Percentiles rank a stretch among this genome's conserved stretches.
Evolutionary conservation across 1,139 yeast genomes (phyloP).

Genomic region (Saccharomyces uvarum): DNA sequence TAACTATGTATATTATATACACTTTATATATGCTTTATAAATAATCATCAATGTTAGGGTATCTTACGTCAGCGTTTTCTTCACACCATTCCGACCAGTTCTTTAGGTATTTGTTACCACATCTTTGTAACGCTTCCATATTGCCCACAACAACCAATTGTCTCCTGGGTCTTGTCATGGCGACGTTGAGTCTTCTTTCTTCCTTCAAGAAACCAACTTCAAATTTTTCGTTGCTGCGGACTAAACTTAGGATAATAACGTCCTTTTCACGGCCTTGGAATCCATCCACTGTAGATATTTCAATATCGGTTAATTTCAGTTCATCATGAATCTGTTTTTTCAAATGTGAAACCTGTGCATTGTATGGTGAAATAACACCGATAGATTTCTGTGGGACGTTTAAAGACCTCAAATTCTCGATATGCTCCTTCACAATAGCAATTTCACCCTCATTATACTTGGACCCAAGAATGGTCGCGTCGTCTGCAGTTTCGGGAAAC

Average conservation of each 20-base stretch:
- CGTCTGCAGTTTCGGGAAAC: slow-evolving; percentile 50
- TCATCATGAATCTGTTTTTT: slow-evolving; percentile 43
- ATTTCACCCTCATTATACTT: slow-evolving; percentile 74
- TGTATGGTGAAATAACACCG: slow-evolving; percentile 84
- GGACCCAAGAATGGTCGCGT: slow-evolving; percentile 25
- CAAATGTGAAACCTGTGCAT: slow-evolving; percentile 69
- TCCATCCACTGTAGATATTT: slow-evolving; percentile 83
- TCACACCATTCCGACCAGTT: slow-evolving; percentile 71
- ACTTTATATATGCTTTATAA: slow-evolving; percentile 11
- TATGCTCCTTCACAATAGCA: slow-evolving; percentile 49
- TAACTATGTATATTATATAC: slow-evolving; percentile 2
- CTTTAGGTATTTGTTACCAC: slow-evolving; percentile 44
- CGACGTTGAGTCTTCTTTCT: slow-evolving; percentile 70
- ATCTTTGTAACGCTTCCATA: slow-evolving; percentile 50
- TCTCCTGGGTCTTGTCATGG: slow-evolving; percentile 82
- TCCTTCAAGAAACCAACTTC: slow-evolving; percentile 76
- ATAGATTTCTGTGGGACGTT: slow-evolving; percentile 49
- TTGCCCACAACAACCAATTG: slow-evolving; percentile 86
- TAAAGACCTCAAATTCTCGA: slow-evolving; percentile 39
- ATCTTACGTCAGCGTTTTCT: slow-evolving; percentile 57
- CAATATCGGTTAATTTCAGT: slow-evolving; percentile 37
- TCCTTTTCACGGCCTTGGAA: slow-evolving; percentile 92
- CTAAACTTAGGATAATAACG: slow-evolving; percentile 70
- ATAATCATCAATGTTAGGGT: slow-evolving; percentile 44
- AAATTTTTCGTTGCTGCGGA: slow-evolving; percentile 57